Evolutionary conservation across 2,329 filamentous ascomycete species (phyloP), one percentile per base, ranked within the genome.

Genomic region (Colletotrichum sp.): DNA sequence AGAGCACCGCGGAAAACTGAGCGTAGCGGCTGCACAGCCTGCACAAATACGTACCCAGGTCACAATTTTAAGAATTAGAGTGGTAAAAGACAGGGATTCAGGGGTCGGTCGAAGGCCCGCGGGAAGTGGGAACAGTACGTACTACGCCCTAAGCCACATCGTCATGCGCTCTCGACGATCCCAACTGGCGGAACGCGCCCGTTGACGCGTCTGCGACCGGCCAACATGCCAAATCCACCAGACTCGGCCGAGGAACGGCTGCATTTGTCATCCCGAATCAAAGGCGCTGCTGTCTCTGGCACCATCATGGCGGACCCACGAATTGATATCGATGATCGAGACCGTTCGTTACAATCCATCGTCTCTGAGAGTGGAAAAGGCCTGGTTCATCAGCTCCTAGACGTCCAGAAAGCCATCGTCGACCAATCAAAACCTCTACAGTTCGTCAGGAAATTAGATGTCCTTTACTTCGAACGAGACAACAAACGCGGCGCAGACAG

Each of bases 111-210:
- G 10, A 24, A 8, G 34, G n/a, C 24, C 8, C n/a, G 30, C 44
- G 67, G 67, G 59, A 74, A 70, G 71, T 71, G 71, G 66, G 71
- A 64, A 21, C 32, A 34, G 30, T 36, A 44, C 68, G 60, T 60
- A 34, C 26, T 8, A 26, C 21, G 9, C 10, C n/a, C 68, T 71
- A 15, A 62, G 72, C 72, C 72, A 75, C 60, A 36, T 28, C 49
- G 34, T 52, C 36, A 66, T 60, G 60, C 59, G 32, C 21, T 39
- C 26, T 60, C 9, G 60, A 16, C 60, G 28, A 60, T 52, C 49
- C 9, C 18, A 13, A 15, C 21, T 15, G 34, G 52, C 26, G 6
- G 30, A 32, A 52, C 26, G 30, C 69, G 12, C 36, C 13, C 10
- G 32, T 28, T 71, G 71, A 74, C 71, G 71, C 59, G 66, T 74